phyloP scores from a whole-genome alignment of 140 eudicot species.

The Erigeron philadelphicus region DNA sequence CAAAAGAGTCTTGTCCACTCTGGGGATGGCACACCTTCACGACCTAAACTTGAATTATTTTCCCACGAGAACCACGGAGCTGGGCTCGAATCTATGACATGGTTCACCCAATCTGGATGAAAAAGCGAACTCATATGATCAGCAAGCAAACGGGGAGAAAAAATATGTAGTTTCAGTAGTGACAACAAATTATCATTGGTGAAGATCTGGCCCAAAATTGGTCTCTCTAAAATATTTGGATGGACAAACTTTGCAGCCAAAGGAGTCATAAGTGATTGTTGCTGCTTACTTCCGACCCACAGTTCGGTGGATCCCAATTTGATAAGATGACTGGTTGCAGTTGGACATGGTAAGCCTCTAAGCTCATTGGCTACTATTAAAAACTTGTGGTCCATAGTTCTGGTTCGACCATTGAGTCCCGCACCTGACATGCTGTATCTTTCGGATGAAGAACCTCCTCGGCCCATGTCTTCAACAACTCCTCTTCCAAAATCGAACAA shows the following conservation, averaged over 20 bases:
- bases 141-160: slow-evolving; percentile 76
- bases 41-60: slow-evolving; percentile 45
- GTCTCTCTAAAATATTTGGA: slow-evolving; percentile 69
- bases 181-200: slow-evolving; percentile 47
- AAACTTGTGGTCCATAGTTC: slow-evolving; percentile 41
- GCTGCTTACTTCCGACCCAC: slow-evolving; percentile 89
- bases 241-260: slow-evolving; percentile 76
- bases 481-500: slow-evolving; percentile 94
- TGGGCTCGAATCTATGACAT: slow-evolving; percentile 56
- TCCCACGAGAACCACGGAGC: slow-evolving; percentile 99
- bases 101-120: slow-evolving; percentile 82
- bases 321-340: slow-evolving; percentile 57
- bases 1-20: slow-evolving; percentile 88
- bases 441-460: slow-evolving; percentile 60
- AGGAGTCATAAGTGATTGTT: slow-evolving; percentile 59
- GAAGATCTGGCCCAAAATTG: slow-evolving; percentile 57
- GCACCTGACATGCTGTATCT: slow-evolving; percentile 42
- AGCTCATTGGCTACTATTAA: slow-evolving; percentile 54
- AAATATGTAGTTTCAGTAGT: slow-evolving; percentile 51
- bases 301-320: slow-evolving; percentile 65
- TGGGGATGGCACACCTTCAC: slow-evolving; percentile 88
- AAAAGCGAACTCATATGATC: slow-evolving; percentile 65
- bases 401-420: slow-evolving; percentile 32
- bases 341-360: slow-evolving; percentile 92
- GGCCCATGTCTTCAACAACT: slow-evolving; percentile 95